These are phyloP conservation scores for Coccinonectria pachysandricola DNA, from an alignment of 2,329 filamentous ascomycete species.

Conservation along the genomic window DNA sequence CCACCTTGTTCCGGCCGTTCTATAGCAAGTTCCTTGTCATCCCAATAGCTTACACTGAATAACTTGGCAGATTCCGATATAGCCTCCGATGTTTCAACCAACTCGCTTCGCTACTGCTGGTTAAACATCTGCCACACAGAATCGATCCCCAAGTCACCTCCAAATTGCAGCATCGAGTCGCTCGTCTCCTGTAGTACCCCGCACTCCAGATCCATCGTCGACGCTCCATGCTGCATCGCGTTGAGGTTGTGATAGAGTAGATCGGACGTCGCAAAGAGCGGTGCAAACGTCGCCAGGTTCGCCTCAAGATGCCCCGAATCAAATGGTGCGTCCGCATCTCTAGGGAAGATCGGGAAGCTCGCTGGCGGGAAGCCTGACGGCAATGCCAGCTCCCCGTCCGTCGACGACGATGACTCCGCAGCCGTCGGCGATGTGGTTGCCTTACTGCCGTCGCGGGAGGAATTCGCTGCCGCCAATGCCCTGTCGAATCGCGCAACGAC, in stretches of 20 bases:
- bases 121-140: constrained; percentile 49
- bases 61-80: too few species aligned
- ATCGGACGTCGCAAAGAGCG: constrained; percentile 47
- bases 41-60: constrained; percentile 3
- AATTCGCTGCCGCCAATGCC: constrained; percentile 25
- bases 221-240: constrained; percentile 25
- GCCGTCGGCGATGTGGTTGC: constrained; percentile 1
- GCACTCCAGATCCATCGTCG: constrained; percentile 8
- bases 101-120: constrained; percentile 24
- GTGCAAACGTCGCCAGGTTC: constrained; percentile 40
- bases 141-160: constrained; percentile 43
- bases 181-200: constrained; percentile 4
- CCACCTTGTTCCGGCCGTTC: too few species aligned
- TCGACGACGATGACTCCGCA: constrained; percentile 2
- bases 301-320: constrained; percentile 17
- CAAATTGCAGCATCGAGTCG: constrained; percentile 37
- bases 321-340: constrained; percentile 2
- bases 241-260: constrained; percentile 46
- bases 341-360: constrained; percentile 4
- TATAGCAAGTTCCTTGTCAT: constrained; percentile 2
- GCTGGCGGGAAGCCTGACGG: constrained; percentile 8
- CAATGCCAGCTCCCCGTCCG: constrained; percentile 1
- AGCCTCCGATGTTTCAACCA: constrained; percentile 1
- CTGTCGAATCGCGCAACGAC: constrained; percentile 44
- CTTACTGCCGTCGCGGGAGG: background rate